These are phyloP conservation scores for Ustilago sp. DNA, from an alignment of 1,284 basidiomycete genomes.

Conservation along the genomic window DNA sequence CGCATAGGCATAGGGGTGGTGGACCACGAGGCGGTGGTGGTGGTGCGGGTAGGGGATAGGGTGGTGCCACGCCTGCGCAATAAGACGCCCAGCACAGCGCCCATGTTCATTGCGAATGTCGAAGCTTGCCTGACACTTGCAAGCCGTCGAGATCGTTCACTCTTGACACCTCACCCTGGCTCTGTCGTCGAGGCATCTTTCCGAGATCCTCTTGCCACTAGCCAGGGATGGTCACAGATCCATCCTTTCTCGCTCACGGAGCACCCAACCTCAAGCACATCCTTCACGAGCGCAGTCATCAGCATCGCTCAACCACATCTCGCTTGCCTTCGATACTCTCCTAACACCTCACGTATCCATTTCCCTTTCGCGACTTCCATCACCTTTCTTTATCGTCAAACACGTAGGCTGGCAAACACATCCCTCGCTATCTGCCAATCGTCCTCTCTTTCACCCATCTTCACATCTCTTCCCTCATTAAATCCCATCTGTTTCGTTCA, in stretches of 20 bases:
- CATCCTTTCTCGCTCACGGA: not conserved
- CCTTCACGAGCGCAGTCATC: not conserved
- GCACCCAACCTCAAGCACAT: not conserved
- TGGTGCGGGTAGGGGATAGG: constrained; percentile 22
- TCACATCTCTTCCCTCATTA: not conserved
- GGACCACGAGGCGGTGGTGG: constrained; percentile 23
- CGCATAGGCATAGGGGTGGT: constrained; percentile 52
- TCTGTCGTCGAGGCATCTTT: not conserved
- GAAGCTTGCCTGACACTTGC: no score
- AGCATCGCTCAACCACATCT: not conserved
- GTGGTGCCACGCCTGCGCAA: constrained; percentile 31
- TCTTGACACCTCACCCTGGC: not conserved
- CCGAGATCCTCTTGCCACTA: not conserved
- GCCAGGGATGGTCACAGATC: not conserved
- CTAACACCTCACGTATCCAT: not conserved
- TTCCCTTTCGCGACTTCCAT: not conserved
- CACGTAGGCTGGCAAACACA: not conserved
- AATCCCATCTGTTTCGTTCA: not conserved
- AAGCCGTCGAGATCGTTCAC: not conserved
- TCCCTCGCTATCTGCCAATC: not conserved
- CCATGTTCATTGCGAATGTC: no score
- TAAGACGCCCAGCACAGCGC: not conserved
- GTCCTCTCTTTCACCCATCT: not conserved
- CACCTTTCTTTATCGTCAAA: not conserved
- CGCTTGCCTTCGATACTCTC: not conserved